Evolutionary conservation across 1,284 basidiomycete genomes (phyloP).

Genomic region (Veloporphyrellus conicus): DNA sequence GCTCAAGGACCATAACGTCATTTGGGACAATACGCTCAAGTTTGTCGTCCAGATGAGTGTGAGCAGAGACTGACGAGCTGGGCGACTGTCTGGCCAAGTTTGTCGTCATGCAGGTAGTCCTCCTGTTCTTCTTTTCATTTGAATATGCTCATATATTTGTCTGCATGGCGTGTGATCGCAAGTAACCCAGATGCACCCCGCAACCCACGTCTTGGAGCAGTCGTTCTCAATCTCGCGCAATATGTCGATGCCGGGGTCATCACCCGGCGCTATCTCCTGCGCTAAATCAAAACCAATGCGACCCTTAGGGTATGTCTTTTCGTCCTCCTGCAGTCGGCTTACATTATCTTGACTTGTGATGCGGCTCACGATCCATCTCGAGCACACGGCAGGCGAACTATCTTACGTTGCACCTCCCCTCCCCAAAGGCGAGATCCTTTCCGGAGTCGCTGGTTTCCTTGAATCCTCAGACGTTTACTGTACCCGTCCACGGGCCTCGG

Average conservation of each 20-base stretch:
- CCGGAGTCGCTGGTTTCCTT: conserved; percentile 58
- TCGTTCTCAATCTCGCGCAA: conserved; percentile 47
- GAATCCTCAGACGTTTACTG: conserved; percentile 50
- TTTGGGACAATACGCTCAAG: conserved; percentile 53
- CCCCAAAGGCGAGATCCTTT: conserved; percentile 66
- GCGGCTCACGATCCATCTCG: conserved; percentile 60
- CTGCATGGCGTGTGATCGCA: conserved; percentile 41
- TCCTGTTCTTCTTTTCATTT: not conserved
- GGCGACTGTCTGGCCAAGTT: conserved; percentile 61
- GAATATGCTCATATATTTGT: not conserved
- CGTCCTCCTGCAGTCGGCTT: not conserved
- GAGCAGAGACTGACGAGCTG: conserved; percentile 44
- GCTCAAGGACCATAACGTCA: conserved; percentile 57
- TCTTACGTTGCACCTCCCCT: conserved; percentile 63
- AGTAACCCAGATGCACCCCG: conserved; percentile 50
- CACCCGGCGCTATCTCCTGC: conserved; percentile 45
- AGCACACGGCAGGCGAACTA: conserved; percentile 52
- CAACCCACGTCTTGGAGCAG: conserved; percentile 36
- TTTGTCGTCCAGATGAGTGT: conserved; percentile 62
- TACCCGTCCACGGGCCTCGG: conserved; percentile 48
- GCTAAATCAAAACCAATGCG: conserved; percentile 76
- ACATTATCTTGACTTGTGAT: conserved; percentile 5
- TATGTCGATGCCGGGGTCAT: conserved; percentile 64
- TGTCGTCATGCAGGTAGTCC: conserved; percentile 55
- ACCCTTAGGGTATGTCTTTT: conserved; percentile 53